Evolutionary conservation across 768 basidiomycete species (phyloP), one percentile per base, ranked within the genome.

Genomic region (Tylopilus rubrobrunneus): DNA sequence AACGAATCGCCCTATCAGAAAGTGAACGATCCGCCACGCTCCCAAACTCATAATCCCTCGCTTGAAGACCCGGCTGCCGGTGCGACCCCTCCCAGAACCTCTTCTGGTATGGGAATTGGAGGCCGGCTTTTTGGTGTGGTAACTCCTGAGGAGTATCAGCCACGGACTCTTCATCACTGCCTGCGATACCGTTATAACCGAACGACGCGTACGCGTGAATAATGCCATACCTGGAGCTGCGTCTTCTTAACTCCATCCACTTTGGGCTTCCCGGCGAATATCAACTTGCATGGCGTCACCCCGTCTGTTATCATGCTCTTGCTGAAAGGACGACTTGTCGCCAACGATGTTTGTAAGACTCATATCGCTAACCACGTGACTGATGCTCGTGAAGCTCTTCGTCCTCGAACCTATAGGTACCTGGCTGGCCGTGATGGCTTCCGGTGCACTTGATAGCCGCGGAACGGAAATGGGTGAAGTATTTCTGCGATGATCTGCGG

Each of bases 371-470:
- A 56, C 31, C 7, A 40, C 59, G 19, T 64, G 54, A 14, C 55
- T 52, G 45, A 56, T n/a, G n/a, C n/a, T n/a, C n/a, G n/a, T n/a
- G n/a, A n/a, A 62, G 6, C 51, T 56, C 59, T 75, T 76, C 48
- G 66, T 59, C 19, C 74, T 70, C 17, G 78, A 71, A 23, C 71
- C 71, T 5, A 78, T 70, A 12, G 80, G 79, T 49, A 82, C 79
- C 29, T 74, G 70, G 49, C 78, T 80, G 8, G 67, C 56, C 17
- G 53, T 50, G 43, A 53, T 49, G 15, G 57, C 48, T 19, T 63
- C 64, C 6, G 71, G 64, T 27, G 64, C 61, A 52, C 64, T 67
- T 1, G 64, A 56, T 48, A 71, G 58, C 11, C 61, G 59, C 44
- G 67, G 52, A 55, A 55, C 56, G 33, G 62, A 60, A 5, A 60